A percentile compares a stretch with the other conserved stretches of the same genome.
phyloP scores from a whole-genome alignment of 192 early-diverging fungal species.

The Rhizoclosmatium globosum region DNA sequence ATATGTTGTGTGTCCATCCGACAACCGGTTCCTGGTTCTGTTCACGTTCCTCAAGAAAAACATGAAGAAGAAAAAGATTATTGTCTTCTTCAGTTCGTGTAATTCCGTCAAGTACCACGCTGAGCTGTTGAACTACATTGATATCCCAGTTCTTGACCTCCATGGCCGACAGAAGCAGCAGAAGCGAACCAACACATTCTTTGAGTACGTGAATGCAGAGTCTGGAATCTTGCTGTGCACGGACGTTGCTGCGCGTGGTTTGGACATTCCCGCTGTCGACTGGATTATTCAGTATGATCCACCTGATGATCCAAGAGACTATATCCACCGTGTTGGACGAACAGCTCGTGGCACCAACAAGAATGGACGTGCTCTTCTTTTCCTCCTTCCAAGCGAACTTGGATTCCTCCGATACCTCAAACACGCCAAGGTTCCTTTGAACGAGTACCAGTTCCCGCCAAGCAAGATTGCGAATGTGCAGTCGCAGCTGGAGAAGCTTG shows the following conservation, averaged over 20 bases:
- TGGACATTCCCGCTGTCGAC: constrained; percentile 94
- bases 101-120: constrained; percentile 98
- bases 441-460: constrained; percentile 98
- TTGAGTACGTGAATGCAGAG: constrained; percentile 32
- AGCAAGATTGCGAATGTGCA: constrained; percentile 97
- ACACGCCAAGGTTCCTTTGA: constrained; percentile 97
- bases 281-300: constrained; percentile 97
- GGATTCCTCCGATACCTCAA: constrained; percentile 92
- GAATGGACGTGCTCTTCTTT: constrained; percentile 83
- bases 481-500: constrained; percentile 91
- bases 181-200: constrained; percentile 96
- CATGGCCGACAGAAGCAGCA: constrained; percentile 43
- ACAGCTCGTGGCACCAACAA: constrained; percentile 95
- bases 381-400: constrained; percentile 89
- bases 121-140: constrained; percentile 42
- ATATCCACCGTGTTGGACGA: constrained; percentile 96
- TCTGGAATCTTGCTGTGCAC: constrained; percentile 93
- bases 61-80: constrained; percentile 98
- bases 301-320: constrained; percentile 91
- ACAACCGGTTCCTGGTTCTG: constrained; percentile 60
- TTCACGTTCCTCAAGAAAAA: constrained; percentile 88
- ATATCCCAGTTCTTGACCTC: constrained; percentile 68
- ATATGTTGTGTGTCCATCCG: constrained; percentile 93
- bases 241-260: constrained; percentile 96
- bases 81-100: constrained; percentile 98